Evolutionary conservation across 1,284 basidiomycete species (phyloP).

Genomic region (Trametes sp.): DNA sequence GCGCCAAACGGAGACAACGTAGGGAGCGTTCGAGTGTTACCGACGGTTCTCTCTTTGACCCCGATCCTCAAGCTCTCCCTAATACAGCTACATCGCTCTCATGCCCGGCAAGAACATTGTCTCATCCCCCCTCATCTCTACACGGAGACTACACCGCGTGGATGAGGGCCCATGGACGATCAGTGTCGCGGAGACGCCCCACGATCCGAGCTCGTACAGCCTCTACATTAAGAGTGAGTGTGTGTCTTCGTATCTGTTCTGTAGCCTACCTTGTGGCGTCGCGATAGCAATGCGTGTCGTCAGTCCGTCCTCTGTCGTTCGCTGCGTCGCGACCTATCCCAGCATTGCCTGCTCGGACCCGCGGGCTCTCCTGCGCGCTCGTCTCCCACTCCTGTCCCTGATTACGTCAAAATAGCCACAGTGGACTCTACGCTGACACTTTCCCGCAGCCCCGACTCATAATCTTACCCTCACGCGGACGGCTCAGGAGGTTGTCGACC

Average conservation of each 20-base stretch:
- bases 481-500: conserved; percentile 76
- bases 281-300: conserved; percentile 21
- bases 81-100: conserved; percentile 39
- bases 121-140: conserved; percentile 42
- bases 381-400: background rate
- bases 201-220: conserved; percentile 49
- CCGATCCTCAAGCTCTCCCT: conserved; percentile 33
- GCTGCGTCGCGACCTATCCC: background rate
- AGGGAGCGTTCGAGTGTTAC: conserved; percentile 41
- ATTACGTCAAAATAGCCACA: conserved; percentile 30
- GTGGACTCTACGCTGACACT: conserved; percentile 34
- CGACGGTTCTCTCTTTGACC: conserved; percentile 48
- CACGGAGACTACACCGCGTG: conserved; percentile 39
- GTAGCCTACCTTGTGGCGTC: conserved; percentile 21
- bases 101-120: conserved; percentile 47
- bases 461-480: conserved; percentile 86
- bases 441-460: conserved; percentile 77
- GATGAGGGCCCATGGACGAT: conserved; percentile 61
- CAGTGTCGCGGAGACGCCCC: conserved; percentile 57
- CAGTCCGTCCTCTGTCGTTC: conserved; percentile 15
- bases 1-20: conserved; percentile 35
- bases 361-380: conserved; percentile 2
- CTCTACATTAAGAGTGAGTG: conserved; percentile 59
- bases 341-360: background rate
- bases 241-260: conserved; percentile 23